Percentiles rank a stretch among this genome's conserved stretches.
phyloP scores from a whole-genome alignment of 768 basidiomycete species.

The Candolleomyces aberdarensis region DNA sequence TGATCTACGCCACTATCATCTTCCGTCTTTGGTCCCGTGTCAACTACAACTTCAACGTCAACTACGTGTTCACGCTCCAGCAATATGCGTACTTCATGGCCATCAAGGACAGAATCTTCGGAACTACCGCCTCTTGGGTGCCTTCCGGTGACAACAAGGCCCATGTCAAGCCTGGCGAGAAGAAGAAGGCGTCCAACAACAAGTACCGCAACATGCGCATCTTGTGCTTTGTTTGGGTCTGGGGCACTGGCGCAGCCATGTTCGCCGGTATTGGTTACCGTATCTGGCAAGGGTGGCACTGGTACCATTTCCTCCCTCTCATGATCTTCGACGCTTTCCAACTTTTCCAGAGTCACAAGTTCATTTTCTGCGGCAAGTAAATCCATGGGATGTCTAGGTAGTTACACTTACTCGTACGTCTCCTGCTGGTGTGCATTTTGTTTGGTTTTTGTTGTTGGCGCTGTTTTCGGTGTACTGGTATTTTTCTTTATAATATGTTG shows the following conservation, averaged over 20 bases:
- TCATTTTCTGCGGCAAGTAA: neutral
- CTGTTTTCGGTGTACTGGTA: neutral
- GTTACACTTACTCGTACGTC: neutral
- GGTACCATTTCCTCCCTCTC: slow-evolving; percentile 19
- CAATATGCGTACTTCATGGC: slow-evolving; percentile 27
- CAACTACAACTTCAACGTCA: slow-evolving; percentile 22
- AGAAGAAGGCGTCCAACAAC: slow-evolving; percentile 21
- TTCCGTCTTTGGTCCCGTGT: slow-evolving; percentile 25
- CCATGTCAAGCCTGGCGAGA: slow-evolving; percentile 14
- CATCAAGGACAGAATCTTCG: slow-evolving; percentile 23
- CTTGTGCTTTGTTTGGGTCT: slow-evolving; percentile 22
- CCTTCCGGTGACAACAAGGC: slow-evolving; percentile 24
- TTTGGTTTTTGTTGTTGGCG: neutral
- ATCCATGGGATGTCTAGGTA: neutral
- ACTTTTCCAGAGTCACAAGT: slow-evolving; percentile 1
- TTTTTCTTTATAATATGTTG: neutral
- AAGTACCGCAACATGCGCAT: slow-evolving; percentile 28
- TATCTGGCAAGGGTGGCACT: slow-evolving; percentile 18
- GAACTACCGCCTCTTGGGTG: slow-evolving; percentile 25
- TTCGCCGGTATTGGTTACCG: slow-evolving; percentile 17
- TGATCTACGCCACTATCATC: slow-evolving; percentile 23
- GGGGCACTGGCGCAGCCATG: slow-evolving; percentile 15
- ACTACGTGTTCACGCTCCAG: slow-evolving; percentile 23
- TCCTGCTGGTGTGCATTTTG: neutral
- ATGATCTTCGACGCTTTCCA: neutral